Evolutionary conservation across 768 basidiomycete genomes (phyloP), one percentile per base, ranked within the genome.

Genomic region (Tricholoma terreum): DNA sequence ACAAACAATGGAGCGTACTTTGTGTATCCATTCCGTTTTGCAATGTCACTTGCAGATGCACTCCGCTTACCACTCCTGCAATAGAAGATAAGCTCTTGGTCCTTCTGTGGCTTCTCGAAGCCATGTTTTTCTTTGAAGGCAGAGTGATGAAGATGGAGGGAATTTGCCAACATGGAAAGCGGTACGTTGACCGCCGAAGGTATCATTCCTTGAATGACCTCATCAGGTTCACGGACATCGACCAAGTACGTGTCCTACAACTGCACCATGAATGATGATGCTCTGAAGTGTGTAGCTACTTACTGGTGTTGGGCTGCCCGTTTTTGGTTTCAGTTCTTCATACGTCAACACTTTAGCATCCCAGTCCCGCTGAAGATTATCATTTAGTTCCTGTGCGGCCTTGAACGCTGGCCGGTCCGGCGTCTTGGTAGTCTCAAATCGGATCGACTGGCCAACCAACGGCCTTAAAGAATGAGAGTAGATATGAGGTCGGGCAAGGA

Each of bases 141-240:
- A 15, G 75, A 75, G n/a, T 77, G 67, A 14, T 68, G 67, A 36
- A 90, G 69, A 61, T 84, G 78, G 24, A 98, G 70, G 14, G 90
- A 83, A 36, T 79, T 81, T 31, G 83, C 76, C 38, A 98, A 80
- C n/a, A 80, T 80, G 6, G 89, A 87, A 36, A 98, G 82, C 4
- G 95, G 94, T 17, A 98, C 72, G 71, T 94, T 92, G 66, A 97
- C 92, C 15, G 93, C 82, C 21, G 92, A 93, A 6, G 95, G 95
- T 60, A 98, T 96, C 69, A 89, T 88, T 11, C 95, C 95, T 68
- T 93, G 90, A 12, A 89, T 81, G 43, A 94, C 90, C 69, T 97
- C 95, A 61, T 92, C 85, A 1, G 88, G 90, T 70, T 97, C 95
- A 19, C 96, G 86, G n/a, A 98, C 95, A 65, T 96, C 94, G 63